Evolutionary conservation across 345 rosid genomes (phyloP), one percentile per base, ranked within the genome.

Genomic region (Ricinus communis): DNA sequence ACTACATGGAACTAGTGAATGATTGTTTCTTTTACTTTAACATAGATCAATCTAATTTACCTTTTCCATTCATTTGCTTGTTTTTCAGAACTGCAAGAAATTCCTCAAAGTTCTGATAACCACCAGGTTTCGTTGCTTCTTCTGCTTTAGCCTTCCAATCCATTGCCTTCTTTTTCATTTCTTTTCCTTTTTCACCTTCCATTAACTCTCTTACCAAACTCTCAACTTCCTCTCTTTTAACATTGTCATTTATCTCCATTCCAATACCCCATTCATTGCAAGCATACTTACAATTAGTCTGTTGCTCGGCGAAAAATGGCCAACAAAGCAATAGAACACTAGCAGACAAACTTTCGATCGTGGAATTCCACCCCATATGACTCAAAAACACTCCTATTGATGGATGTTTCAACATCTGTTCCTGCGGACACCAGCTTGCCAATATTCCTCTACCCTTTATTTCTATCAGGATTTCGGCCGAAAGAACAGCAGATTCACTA

Each of bases 301-400:
- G 47, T 52, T 74, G 77, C 22, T 74, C 77, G 0, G 61, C 31
- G 16, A 74, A 74, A 24, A 57, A 58, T 1, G 71, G 77, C 67
- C 66, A 74, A 30, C 71, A 74, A 18, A 66, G 36, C 61, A 74
- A 11, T 12, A 71, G 71, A 11, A 74, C 67, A 0, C 77, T 71
- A 8, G 36, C 28, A 18, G 40, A 66, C 15, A 73, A 5, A 38
- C 76, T 73, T 22, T 73, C 76, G 11, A 73, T 1, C 0, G 75
- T 72, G 1, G 69, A 74, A 38, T 74, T 74, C 71, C 77, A 66
- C 9, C 77, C 71, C 77, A 74, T 74, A 49, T 74, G 77, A 51
- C 77, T 66, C 40, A 74, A 40, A n/a, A 74, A 74, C 16, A 71
- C 71, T 11, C 33, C 71, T 0, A 74, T 66, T 1, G 77, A 40